Evolutionary conservation across 345 rosid genomes (phyloP).

Genomic region (Eucalyptus regnans): DNA sequence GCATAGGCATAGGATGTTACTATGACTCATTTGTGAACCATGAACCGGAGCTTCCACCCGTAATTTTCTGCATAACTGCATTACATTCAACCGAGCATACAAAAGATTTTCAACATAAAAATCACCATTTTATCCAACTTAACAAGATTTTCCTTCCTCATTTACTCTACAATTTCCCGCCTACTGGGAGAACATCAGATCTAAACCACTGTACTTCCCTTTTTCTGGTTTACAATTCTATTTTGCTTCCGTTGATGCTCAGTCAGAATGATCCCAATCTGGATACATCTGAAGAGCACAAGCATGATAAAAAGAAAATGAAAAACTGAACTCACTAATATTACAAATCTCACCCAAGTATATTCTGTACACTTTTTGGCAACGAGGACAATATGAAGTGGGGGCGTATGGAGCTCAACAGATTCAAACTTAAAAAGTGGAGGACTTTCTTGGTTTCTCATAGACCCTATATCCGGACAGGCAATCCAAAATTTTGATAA

Average conservation of each 20-base stretch:
- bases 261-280: background rate
- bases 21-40: background rate
- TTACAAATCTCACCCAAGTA: background rate
- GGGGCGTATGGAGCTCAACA: background rate
- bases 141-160: background rate
- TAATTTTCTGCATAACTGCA: background rate
- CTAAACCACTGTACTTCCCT: background rate
- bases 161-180: background rate
- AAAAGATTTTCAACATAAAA: background rate
- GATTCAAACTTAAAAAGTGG: background rate
- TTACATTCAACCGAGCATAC: background rate
- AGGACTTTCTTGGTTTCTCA: background rate
- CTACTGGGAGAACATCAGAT: background rate
- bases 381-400: background rate
- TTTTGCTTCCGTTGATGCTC: background rate
- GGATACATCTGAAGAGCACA: background rate
- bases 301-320: background rate
- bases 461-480: conserved; percentile 38
- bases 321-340: background rate
- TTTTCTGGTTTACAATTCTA: background rate
- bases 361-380: background rate
- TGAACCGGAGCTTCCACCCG: background rate
- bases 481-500: conserved; percentile 92
- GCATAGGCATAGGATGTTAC: background rate
- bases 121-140: background rate